phyloP scores from a whole-genome alignment of 495 filamentous ascomycete species.

The Zalerion maritima region DNA sequence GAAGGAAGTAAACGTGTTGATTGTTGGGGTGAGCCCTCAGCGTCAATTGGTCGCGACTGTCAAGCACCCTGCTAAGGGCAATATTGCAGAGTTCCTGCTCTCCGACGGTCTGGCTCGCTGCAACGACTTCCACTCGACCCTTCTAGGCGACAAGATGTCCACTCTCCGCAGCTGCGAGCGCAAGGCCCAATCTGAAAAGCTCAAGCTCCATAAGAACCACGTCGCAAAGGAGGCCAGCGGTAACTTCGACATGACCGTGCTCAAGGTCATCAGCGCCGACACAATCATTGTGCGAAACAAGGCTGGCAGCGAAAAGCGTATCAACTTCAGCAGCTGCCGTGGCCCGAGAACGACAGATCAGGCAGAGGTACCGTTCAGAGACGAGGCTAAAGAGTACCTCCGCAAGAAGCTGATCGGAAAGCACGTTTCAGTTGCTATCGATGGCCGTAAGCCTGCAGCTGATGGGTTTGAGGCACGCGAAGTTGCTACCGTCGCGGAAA shows the following conservation, averaged over 20 bases:
- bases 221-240: conserved; percentile 45
- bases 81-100: conserved; percentile 77
- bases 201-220: conserved; percentile 65
- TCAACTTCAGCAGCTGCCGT: conserved; percentile 82
- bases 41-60: conserved; percentile 68
- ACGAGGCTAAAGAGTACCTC: conserved; percentile 91
- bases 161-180: conserved; percentile 76
- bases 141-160: conserved; percentile 79
- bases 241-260: conserved; percentile 64
- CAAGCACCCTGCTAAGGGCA: conserved; percentile 76
- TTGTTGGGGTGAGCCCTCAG: conserved; percentile 78
- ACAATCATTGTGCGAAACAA: conserved; percentile 75
- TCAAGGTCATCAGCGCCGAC: conserved; percentile 76
- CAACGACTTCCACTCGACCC: conserved; percentile 81
- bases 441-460: conserved; percentile 78
- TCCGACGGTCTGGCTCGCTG: conserved; percentile 81
- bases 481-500: conserved; percentile 70
- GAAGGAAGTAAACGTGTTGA: conserved; percentile 62
- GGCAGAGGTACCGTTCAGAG: conserved; percentile 61
- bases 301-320: conserved; percentile 69
- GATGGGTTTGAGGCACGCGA: conserved; percentile 92
- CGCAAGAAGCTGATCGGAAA: conserved; percentile 92
- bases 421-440: conserved; percentile 71
- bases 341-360: conserved; percentile 56
- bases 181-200: conserved; percentile 55